phyloP scores from a whole-genome alignment of 192 early-diverging fungal genomes.

The Mortierella claussenii region DNA sequence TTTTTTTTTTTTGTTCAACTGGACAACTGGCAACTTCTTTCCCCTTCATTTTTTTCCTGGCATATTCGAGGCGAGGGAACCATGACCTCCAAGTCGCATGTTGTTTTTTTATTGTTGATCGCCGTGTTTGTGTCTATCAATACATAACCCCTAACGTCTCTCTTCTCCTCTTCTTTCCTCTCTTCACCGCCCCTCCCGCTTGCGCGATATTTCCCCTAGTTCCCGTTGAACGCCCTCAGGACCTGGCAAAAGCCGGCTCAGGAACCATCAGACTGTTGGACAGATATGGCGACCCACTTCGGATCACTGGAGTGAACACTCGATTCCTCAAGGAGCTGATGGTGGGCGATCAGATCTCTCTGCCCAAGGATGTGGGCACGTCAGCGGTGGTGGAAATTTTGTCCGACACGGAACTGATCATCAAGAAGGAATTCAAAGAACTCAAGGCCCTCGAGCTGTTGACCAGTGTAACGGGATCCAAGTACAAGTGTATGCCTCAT shows the following conservation, averaged over 20 bases:
- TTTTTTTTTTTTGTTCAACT: background rate
- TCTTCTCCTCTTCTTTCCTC: background rate
- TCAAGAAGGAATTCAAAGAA: conserved; percentile 84
- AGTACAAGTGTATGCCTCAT: conserved; percentile 80
- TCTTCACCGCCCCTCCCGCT: background rate
- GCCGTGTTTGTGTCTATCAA: background rate
- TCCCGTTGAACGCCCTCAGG: conserved; percentile 93
- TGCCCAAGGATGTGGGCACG: conserved; percentile 69
- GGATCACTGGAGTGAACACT: conserved; percentile 76
- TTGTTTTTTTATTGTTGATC: background rate
- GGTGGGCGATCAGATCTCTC: conserved; percentile 68
- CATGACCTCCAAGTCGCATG: background rate
- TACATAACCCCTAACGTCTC: background rate
- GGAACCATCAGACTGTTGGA: conserved; percentile 79
- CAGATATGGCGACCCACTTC: conserved; percentile 71
- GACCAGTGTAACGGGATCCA: conserved; percentile 64
- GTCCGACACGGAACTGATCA: conserved; percentile 82
- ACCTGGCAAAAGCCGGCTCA: conserved; percentile 77
- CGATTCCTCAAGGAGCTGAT: conserved; percentile 74
- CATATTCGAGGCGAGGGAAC: background rate
- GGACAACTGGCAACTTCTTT: background rate
- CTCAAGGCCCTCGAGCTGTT: conserved; percentile 70
- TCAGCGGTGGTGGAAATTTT: conserved; percentile 81
- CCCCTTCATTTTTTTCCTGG: background rate
- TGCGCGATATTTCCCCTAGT: conserved; percentile 59